phyloP scores from a whole-genome alignment of 2,329 filamentous ascomycete genomes.

The Alternaria hordeiaustralica region DNA sequence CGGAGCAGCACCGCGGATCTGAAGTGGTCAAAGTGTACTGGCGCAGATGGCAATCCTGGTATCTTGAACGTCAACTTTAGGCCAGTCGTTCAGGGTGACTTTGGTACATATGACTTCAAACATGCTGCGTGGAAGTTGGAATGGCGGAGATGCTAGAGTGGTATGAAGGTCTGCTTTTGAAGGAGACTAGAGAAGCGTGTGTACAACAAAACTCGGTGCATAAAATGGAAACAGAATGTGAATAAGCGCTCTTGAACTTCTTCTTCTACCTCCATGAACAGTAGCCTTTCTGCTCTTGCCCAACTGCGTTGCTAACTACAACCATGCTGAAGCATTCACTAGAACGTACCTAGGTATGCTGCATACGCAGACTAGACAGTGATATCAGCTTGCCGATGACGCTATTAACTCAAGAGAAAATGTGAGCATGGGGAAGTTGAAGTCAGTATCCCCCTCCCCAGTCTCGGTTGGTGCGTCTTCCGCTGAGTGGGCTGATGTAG shows the following conservation, averaged over 20 bases:
- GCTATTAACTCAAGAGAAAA: not conserved
- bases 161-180: not conserved
- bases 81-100: conserved; percentile 35
- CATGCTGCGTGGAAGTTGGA: conserved; percentile 33
- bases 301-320: not conserved
- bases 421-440: not conserved
- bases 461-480: not conserved
- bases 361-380: not conserved
- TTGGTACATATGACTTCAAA: conserved; percentile 38
- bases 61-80: conserved; percentile 43
- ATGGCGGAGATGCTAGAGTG: conserved; percentile 37
- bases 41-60: conserved; percentile 32
- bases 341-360: not conserved
- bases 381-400: not conserved
- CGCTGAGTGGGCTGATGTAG: not conserved
- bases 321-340: not conserved
- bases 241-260: not conserved
- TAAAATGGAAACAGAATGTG: not conserved
- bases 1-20: conserved; percentile 28
- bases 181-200: not conserved
- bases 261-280: not conserved
- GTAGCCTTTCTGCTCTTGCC: not conserved
- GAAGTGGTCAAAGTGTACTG: conserved; percentile 41
- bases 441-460: not conserved
- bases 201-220: not conserved